Conservation (phyloP, 805 yeast genomes). For the Kodamaea restingae region DNA sequence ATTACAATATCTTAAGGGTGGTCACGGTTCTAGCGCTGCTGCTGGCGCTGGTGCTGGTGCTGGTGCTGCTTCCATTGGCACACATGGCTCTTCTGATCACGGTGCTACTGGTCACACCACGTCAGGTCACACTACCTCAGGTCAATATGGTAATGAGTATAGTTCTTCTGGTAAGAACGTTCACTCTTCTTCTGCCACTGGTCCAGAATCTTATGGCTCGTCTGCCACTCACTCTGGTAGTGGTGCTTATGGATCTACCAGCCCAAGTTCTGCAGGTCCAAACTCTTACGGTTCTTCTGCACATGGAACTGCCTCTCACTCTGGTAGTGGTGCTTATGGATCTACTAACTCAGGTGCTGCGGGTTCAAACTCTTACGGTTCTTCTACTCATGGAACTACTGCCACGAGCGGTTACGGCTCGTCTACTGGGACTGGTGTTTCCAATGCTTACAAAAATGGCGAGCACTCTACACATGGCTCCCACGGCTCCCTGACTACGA, state of each 20-base stretch:
- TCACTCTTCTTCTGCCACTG: conserved; percentile 7
- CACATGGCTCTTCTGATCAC: conserved; percentile 2
- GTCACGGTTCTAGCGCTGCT: not conserved
- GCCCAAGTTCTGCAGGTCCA: conserved; percentile 1
- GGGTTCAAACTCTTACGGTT: conserved; percentile 4
- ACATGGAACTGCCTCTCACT: conserved; percentile 8
- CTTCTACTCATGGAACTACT: conserved; percentile 8
- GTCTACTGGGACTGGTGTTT: not conserved
- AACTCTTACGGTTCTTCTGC: conserved; percentile 7
- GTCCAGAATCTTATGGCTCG: conserved; percentile 10
- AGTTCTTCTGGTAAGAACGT: conserved; percentile 14
- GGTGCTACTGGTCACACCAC: conserved; percentile 3
- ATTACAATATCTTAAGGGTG: conserved; percentile 18
- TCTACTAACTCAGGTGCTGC: conserved; percentile 2
- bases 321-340: conserved; percentile 1
- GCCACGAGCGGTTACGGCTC: not conserved
- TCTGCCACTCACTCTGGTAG: conserved; percentile 3
- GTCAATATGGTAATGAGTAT: conserved; percentile 10
- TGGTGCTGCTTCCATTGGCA: conserved; percentile 8
- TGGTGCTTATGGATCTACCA: conserved; percentile 1
- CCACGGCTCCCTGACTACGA: not conserved
- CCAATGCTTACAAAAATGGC: not conserved
- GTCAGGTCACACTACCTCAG: too few relatives aligned
- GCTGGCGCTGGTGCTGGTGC: conserved; percentile 13
- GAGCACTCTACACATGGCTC: too few relatives aligned